Base-by-base conservation (phyloP, 208 protist species). In the Acanthamoeba lenticulata region DNA sequence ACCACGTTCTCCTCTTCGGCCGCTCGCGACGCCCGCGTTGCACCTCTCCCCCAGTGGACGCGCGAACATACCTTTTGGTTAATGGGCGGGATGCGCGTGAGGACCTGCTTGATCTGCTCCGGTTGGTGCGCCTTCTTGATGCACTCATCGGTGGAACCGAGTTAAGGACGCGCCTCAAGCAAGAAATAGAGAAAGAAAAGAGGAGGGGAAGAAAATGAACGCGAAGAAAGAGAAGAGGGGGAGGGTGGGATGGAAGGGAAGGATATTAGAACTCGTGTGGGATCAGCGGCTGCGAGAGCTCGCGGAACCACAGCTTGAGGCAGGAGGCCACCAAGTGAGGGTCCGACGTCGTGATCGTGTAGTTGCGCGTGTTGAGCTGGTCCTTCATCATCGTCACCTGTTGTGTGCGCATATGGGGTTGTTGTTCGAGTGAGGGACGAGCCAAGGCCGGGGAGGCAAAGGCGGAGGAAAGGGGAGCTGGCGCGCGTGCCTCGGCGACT, bases 241-340 rank as follows among this genome's bases (percentile, higher is more conserved):
- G 32, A 81, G 42, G 1, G 74, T 24, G 74, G 44, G 44, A 55
- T 29, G 65, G 34, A 38, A 29, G 65, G n/a, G 65, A 40, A 85
- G 38, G 74, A 55, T 85, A 85, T 55, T 85, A 85, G 42, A 57
- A 85, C 5, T 85, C 42, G 74, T 45, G 42, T 0, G 74, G 74
- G 42, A 85, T 85, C 11, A 85, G 40, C 42, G 74, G 74, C 74
- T 85, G 42, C 44, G 38, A 45, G 74, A 85, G 74, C 19, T 85
- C 74, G 19, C 74, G 6, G 74, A 85, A 85, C 74, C 74, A 85
- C 44, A 55, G 44, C 74, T 85, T 85, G 74, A 85, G 74, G 74
- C 74, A 85, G 2, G 42, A 45, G 27, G 74, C 74, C 74, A 85
- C 74, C 15, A 85, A 32, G 74, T 85, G 74, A 1, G 74, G 74